These are phyloP conservation scores for Aegilops sharonensis DNA, from an alignment of 176 grass and related monocot genomes.

Conservation along the genomic window DNA sequence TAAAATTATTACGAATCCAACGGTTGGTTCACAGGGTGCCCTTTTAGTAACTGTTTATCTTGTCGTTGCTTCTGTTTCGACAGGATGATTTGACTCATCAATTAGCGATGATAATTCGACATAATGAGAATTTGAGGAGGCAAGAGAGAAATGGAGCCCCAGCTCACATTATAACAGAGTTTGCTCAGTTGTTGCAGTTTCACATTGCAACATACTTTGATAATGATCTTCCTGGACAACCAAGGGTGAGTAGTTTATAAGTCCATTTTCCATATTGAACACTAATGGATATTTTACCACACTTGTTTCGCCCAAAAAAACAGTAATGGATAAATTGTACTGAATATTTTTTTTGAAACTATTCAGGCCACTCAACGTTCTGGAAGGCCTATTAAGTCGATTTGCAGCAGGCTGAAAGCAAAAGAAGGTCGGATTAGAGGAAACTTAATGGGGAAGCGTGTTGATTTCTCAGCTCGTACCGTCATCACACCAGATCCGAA, in stretches of 20 bases:
- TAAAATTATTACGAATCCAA: background rate
- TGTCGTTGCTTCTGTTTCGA: background rate
- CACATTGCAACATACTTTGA: conserved; percentile 99
- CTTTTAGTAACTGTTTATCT: background rate
- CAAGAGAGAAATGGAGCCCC: conserved; percentile 99
- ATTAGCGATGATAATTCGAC: conserved; percentile 94
- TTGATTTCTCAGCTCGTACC: conserved; percentile 94
- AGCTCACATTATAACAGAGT: conserved; percentile 97
- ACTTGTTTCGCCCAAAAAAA: no score
- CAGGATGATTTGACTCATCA: conserved; percentile 99
- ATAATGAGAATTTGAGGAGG: conserved; percentile 95
- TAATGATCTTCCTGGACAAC: conserved; percentile 97
- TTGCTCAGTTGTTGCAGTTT: conserved; percentile 95
- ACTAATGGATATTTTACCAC: background rate
- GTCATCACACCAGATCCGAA: conserved; percentile 94
- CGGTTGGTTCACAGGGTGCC: background rate
- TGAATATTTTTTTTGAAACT: conserved; percentile 18
- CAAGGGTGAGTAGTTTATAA: conserved; percentile 44
- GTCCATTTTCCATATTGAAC: no score
- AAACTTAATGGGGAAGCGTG: conserved; percentile 98
- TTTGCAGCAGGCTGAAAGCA: conserved; percentile 94
- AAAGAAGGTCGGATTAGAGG: conserved; percentile 99
- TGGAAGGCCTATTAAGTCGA: conserved; percentile 96
- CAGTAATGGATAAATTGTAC: background rate
- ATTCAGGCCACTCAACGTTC: conserved; percentile 87